Base-by-base conservation (phyloP, 805 yeast genomes). In the Pichia phayaonensis region DNA sequence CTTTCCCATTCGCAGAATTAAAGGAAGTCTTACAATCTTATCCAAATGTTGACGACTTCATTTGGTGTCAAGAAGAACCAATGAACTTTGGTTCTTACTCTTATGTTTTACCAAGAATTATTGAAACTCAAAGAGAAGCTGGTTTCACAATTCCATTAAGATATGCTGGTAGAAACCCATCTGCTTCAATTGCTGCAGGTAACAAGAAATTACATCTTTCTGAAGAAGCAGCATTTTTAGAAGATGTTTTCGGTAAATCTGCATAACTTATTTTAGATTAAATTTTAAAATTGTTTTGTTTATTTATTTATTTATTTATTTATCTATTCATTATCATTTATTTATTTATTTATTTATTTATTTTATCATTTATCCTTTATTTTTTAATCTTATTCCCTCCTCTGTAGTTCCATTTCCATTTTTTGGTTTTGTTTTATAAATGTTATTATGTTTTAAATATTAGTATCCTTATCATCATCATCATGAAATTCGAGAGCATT, bases 11-110 rank as follows among this genome's bases (percentile, higher is more conserved):
- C 73, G 90, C 94, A 50, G 97, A 88, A 75, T 72, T 94, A 62
- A 84, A 88, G 66, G 97, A 92, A 60, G 73, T 88, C 26, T 73
- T 94, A 61, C 75, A 86, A 72, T 68, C 81, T 45, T 94, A 85
- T 76, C 89, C 95, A 63, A 82, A 81, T 68, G 67, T 84, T 55
- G 83, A 86, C 69, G 99, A 94, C 68, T 73, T 94, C 59, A 95
- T 90, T 45, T 94, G 90, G 92, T 86, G 95, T 72, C 99, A 94
- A 76, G 99, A 94, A 74, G 99, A 94, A 78, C 98, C 98, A 62
- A 77, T 94, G 73, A 94, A 94, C 76, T 92, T 92, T 83, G 99
- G 99, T 71, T 74, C 87, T 44, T 90, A 85, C 86, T 65, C 84
- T 23, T 89, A 65, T 64, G 92, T 77, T 50, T 73, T 78, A 54